Conservation (phyloP, 1,284 basidiomycete genomes). For the Rhodotorula glutinis region DNA sequence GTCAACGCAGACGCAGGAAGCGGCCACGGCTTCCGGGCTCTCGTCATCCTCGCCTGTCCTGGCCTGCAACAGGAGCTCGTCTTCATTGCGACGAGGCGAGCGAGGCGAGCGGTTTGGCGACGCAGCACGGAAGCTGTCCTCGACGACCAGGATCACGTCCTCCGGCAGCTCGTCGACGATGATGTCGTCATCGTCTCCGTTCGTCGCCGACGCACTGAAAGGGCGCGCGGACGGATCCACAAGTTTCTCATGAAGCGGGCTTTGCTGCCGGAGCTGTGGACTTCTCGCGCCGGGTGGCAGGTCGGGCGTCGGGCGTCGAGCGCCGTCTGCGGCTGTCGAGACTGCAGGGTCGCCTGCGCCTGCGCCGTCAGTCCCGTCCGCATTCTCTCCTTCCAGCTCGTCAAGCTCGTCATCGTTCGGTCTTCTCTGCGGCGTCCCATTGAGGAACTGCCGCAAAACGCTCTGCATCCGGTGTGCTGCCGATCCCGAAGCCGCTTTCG, state of each 20-base stretch:
- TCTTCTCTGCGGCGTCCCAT: neutral
- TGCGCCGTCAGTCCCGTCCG: neutral
- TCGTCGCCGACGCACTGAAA: too few species aligned
- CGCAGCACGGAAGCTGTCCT: conserved; percentile 15
- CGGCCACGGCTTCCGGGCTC: neutral
- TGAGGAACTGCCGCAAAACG: neutral
- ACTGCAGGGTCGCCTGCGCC: neutral
- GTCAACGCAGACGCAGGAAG: conserved; percentile 24
- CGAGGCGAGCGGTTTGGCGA: neutral
- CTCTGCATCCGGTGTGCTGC: neutral
- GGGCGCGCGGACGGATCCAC: too few species aligned
- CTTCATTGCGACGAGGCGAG: conserved; percentile 15
- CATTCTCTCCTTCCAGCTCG: neutral
- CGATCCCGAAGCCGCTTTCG: neutral
- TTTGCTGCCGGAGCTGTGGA: too few species aligned
- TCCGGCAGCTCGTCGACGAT: neutral
- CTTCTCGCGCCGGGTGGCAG: too few species aligned
- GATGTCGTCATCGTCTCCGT: neutral
- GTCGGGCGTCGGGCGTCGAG: too few species aligned
- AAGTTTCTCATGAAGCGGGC: too few species aligned
- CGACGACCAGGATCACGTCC: conserved; percentile 17
- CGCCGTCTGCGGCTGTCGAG: neutral
- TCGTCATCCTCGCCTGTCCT: too few species aligned
- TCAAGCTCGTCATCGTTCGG: too few species aligned
- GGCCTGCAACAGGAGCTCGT: conserved; percentile 7